A percentile compares a stretch with the other conserved stretches of the same genome.
phyloP scores from a whole-genome alignment of 257 asterid species.

The Przewalskia tangutica region DNA sequence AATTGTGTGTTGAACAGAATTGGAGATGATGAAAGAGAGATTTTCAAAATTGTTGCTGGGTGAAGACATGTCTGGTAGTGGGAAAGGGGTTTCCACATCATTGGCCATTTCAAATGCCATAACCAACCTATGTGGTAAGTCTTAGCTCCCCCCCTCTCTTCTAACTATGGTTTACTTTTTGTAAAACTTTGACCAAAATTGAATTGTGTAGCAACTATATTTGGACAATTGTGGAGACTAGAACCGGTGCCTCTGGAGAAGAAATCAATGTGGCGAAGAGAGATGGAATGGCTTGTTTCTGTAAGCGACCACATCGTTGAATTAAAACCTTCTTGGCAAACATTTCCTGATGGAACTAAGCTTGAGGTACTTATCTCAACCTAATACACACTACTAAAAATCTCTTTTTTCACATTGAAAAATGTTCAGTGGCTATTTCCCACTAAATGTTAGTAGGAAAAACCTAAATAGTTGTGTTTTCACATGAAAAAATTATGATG shows the following conservation, averaged over 20 bases:
- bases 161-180: no score
- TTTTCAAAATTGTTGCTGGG: constrained; percentile 75
- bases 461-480: no score
- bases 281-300: constrained; percentile 68
- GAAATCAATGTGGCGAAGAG: constrained; percentile 76
- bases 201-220: constrained; percentile 48
- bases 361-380: constrained; percentile 51
- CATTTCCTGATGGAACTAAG: constrained; percentile 66
- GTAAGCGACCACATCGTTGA: constrained; percentile 75
- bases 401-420: no score
- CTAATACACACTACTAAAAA: no score
- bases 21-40: constrained; percentile 82
- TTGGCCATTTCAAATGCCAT: constrained; percentile 78
- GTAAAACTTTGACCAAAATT: background rate
- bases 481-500: no score
- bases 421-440: no score
- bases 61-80: constrained; percentile 92
- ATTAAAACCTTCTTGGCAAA: constrained; percentile 63
- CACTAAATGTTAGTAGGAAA: no score
- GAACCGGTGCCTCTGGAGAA: constrained; percentile 63
- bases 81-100: constrained; percentile 82
- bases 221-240: constrained; percentile 88
- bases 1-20: constrained; percentile 24
- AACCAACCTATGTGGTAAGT: constrained; percentile 70
- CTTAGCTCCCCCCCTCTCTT: background rate